A percentile compares a stretch with the other conserved stretches of the same genome.
These are phyloP conservation scores for Fusarium proliferatum DNA, from an alignment of 2,329 filamentous ascomycete genomes.

Conservation along the genomic window DNA sequence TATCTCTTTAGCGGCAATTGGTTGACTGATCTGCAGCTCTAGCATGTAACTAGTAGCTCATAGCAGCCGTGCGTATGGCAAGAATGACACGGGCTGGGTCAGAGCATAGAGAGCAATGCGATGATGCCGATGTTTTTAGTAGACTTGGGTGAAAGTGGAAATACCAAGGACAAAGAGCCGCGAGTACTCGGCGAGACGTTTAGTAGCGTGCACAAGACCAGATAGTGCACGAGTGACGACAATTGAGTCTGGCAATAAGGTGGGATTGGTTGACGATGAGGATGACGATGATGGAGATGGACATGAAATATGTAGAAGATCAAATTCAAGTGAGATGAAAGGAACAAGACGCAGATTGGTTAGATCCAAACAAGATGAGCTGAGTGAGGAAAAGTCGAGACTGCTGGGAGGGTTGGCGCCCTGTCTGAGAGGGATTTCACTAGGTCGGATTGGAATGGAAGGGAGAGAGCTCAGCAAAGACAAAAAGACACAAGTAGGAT, in stretches of 20 bases:
- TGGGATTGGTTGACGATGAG: not conserved
- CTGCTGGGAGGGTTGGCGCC: conserved; percentile 10
- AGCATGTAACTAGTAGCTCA: not conserved
- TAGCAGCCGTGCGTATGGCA: not conserved
- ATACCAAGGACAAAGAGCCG: not conserved
- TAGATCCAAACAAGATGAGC: not conserved
- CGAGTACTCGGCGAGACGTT: conserved; percentile 3
- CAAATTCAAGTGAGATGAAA: not conserved
- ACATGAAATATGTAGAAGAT: not conserved
- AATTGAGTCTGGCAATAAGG: not conserved
- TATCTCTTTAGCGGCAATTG: conserved; percentile 25
- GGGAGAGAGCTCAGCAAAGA: conserved; percentile 10
- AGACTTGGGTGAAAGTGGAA: conserved; percentile 5
- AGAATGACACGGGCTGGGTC: conserved; percentile 8
- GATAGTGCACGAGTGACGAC: conserved; percentile 4
- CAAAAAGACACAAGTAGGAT: not conserved
- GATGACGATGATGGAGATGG: not conserved
- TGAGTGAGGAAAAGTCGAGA: not conserved
- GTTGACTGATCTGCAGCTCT: conserved; percentile 34
- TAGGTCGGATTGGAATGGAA: conserved; percentile 27
- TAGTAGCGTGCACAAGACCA: not conserved
- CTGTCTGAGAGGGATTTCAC: conserved; percentile 14
- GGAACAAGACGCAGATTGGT: not conserved
- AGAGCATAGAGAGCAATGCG: conserved; percentile 23
- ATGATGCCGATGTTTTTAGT: conserved; percentile 24